These are phyloP conservation scores for Hippophae gyantsensis DNA, from an alignment of 306 rosid genomes.

Conservation along the genomic window DNA sequence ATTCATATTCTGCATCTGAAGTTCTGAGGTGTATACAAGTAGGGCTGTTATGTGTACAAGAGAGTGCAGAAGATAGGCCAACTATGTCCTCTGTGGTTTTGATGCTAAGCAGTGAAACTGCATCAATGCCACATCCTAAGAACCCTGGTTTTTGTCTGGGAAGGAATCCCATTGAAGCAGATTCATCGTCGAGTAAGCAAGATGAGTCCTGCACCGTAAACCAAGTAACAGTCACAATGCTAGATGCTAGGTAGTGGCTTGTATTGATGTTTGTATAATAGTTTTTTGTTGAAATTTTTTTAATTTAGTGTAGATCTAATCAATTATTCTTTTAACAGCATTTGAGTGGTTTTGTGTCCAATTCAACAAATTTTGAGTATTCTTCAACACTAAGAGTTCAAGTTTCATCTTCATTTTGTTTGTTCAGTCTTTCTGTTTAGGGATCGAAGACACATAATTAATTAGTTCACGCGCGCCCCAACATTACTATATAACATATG, in stretches of 20 bases:
- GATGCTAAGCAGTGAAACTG: constrained; percentile 57
- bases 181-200: constrained; percentile 52
- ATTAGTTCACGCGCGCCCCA: too few relatives aligned
- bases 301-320: too few relatives aligned
- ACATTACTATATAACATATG: too few relatives aligned
- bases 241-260: constrained; percentile 48
- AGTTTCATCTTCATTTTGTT: too few relatives aligned
- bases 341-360: too few relatives aligned
- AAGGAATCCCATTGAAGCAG: constrained; percentile 34
- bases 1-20: constrained; percentile 37
- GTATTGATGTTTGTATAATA: neutral
- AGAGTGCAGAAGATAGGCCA: constrained; percentile 46
- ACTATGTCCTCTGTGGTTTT: constrained; percentile 30
- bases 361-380: too few relatives aligned
- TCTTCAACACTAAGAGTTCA: too few relatives aligned
- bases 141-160: constrained; percentile 58
- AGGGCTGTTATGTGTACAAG: constrained; percentile 24
- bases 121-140: constrained; percentile 53
- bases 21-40: constrained; percentile 64
- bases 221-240: constrained; percentile 62
- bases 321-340: too few relatives aligned
- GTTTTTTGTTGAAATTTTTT: too few relatives aligned
- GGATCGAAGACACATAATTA: too few relatives aligned
- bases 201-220: constrained; percentile 57
- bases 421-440: too few relatives aligned